These are phyloP conservation scores for Paracamarosporium sp. DNA, from an alignment of 2,329 filamentous ascomycete species.

Conservation along the genomic window DNA sequence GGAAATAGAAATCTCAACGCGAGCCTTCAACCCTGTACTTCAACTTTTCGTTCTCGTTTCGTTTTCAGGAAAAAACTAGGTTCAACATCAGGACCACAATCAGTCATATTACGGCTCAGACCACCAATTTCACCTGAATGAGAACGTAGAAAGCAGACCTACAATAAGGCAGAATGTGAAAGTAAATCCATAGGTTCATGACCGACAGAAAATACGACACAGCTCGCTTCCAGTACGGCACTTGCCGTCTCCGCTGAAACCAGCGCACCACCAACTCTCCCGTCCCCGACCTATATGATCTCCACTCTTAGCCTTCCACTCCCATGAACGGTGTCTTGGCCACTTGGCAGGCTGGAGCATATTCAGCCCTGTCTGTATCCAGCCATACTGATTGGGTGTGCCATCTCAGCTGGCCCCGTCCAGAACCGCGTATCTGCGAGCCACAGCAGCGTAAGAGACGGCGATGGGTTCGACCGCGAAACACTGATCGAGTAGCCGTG, in stretches of 20 bases:
- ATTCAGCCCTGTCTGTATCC: neutral
- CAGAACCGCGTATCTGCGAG: neutral
- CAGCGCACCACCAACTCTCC: neutral
- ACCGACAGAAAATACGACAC: neutral
- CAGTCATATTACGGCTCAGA: too few species aligned
- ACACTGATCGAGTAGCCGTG: neutral
- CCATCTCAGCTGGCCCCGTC: neutral
- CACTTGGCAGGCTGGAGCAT: neutral
- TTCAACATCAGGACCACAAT: too few species aligned
- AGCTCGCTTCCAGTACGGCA: neutral
- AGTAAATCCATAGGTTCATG: too few species aligned
- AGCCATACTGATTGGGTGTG: neutral
- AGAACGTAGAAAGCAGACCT: too few species aligned
- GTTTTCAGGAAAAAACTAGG: too few species aligned
- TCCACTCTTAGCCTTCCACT: neutral
- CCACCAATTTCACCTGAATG: too few species aligned
- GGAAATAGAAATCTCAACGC: too few species aligned
- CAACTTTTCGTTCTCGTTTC: too few species aligned
- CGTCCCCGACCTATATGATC: neutral
- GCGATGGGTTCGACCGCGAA: neutral
- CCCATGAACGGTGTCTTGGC: neutral
- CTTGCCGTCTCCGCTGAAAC: neutral
- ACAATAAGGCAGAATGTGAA: too few species aligned
- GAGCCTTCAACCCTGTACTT: too few species aligned
- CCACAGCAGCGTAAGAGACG: conserved; percentile 5